These are phyloP conservation scores for Coemansia aciculifera DNA, from an alignment of 192 early-diverging fungal species.

Conservation along the genomic window DNA sequence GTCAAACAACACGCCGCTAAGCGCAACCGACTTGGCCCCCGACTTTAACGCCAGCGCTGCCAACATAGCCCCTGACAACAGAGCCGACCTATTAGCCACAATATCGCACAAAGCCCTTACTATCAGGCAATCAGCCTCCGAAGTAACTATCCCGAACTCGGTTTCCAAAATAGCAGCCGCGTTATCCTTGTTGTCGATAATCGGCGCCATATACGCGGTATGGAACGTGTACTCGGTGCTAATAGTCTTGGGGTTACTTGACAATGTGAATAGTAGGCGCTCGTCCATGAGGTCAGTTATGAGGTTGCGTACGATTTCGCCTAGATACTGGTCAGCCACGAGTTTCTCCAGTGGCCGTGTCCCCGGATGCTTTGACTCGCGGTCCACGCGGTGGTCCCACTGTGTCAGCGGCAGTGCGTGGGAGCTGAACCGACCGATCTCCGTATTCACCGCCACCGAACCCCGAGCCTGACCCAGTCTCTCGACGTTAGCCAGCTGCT, in stretches of 20 bases:
- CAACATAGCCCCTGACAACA: slow-evolving; percentile 65
- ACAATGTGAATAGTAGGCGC: slow-evolving; percentile 68
- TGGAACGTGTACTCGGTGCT: slow-evolving; percentile 70
- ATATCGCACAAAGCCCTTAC: slow-evolving; percentile 77
- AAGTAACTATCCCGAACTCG: slow-evolving; percentile 63
- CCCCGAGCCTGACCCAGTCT: slow-evolving; percentile 48
- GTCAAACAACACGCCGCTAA: slow-evolving; percentile 36
- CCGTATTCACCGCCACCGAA: slow-evolving; percentile 87
- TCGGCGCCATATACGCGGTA: slow-evolving; percentile 70
- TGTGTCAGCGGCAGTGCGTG: slow-evolving; percentile 72
- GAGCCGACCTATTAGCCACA: slow-evolving; percentile 81
- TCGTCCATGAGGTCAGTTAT: slow-evolving; percentile 80
- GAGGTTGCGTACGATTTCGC: slow-evolving; percentile 81
- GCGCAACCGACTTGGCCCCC: slow-evolving; percentile 14
- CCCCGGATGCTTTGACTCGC: slow-evolving; percentile 72
- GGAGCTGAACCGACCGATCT: slow-evolving; percentile 82
- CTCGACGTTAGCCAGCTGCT: slow-evolving; percentile 68
- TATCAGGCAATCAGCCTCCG: slow-evolving; percentile 70
- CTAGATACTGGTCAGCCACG: slow-evolving; percentile 89
- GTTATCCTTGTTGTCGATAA: slow-evolving; percentile 71
- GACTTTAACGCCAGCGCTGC: slow-evolving; percentile 54
- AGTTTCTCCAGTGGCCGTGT: slow-evolving; percentile 86
- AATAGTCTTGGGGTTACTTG: slow-evolving; percentile 52
- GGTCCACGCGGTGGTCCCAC: slow-evolving; percentile 81
- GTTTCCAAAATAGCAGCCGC: slow-evolving; percentile 67